A percentile compares a stretch with the other conserved stretches of the same genome.
phyloP scores from a whole-genome alignment of 257 asterid genomes.

The Nicotiana noctiflora region DNA sequence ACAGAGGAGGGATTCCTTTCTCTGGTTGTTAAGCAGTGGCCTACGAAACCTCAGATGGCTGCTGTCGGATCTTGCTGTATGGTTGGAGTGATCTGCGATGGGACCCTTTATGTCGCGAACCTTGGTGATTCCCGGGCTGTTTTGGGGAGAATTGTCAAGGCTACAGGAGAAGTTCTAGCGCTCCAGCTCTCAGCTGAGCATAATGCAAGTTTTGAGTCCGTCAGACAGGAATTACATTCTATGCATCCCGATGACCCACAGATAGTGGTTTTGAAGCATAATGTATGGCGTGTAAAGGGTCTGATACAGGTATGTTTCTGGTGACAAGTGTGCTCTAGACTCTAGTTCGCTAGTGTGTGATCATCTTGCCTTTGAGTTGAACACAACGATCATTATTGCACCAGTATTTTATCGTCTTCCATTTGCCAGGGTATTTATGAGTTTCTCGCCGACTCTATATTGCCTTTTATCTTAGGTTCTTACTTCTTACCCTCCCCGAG shows the following conservation, averaged over 20 bases:
- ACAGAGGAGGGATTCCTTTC: constrained; percentile 43
- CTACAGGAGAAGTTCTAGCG: constrained; percentile 43
- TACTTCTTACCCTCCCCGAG: background rate
- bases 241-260: constrained; percentile 45
- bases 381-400: background rate
- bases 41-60: constrained; percentile 38
- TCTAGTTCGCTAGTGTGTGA: background rate
- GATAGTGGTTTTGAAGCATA: constrained; percentile 41
- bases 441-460: background rate
- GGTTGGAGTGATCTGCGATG: constrained; percentile 34
- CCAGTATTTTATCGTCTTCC: background rate
- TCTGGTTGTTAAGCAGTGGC: constrained; percentile 33
- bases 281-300: constrained; percentile 53
- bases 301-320: constrained; percentile 35
- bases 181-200: constrained; percentile 42
- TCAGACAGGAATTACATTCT: constrained; percentile 41
- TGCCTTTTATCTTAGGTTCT: background rate
- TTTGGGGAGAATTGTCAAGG: constrained; percentile 35
- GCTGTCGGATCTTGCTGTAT: constrained; percentile 49
- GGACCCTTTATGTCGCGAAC: constrained; percentile 39
- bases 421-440: background rate
- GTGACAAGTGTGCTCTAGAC: background rate
- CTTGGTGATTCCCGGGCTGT: constrained; percentile 48
- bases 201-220: constrained; percentile 42
- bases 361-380: background rate